These are phyloP conservation scores for Astragalus glycyphyllos DNA, from an alignment of 306 rosid genomes.

Conservation along the genomic window DNA sequence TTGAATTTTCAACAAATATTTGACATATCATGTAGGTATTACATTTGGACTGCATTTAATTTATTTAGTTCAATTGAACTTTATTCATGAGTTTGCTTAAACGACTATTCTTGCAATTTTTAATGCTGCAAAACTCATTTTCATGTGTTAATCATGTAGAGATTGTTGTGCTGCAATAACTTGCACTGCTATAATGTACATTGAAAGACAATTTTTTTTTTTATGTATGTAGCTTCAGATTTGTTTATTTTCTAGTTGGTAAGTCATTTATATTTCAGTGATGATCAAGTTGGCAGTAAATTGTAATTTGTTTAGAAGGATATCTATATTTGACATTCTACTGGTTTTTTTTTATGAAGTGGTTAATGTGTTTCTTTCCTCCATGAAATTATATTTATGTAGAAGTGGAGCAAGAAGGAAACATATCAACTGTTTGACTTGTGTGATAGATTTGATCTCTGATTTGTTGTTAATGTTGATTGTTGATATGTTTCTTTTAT, in stretches of 20 bases:
- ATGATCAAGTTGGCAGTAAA: neutral
- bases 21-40: constrained; percentile 81
- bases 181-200: neutral
- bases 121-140: neutral
- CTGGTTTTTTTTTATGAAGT: constrained; percentile 4
- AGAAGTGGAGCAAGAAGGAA: constrained; percentile 91
- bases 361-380: constrained; percentile 7
- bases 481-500: too few species aligned
- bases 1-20: constrained; percentile 65
- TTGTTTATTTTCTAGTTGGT: neutral
- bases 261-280: neutral
- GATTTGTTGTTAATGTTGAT: constrained; percentile 73
- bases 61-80: constrained; percentile 1
- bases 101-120: constrained; percentile 2
- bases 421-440: constrained; percentile 83
- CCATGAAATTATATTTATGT: constrained; percentile 31
- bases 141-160: neutral
- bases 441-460: constrained; percentile 85
- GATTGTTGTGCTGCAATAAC: neutral
- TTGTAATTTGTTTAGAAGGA: constrained; percentile 4
- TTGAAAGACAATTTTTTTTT: neutral
- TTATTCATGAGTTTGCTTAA: constrained; percentile 1
- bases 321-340: constrained; percentile 18
- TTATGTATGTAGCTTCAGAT: neutral
- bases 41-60: constrained; percentile 4